Conservation (phyloP, 345 rosid genomes). For the Citrus medica region DNA sequence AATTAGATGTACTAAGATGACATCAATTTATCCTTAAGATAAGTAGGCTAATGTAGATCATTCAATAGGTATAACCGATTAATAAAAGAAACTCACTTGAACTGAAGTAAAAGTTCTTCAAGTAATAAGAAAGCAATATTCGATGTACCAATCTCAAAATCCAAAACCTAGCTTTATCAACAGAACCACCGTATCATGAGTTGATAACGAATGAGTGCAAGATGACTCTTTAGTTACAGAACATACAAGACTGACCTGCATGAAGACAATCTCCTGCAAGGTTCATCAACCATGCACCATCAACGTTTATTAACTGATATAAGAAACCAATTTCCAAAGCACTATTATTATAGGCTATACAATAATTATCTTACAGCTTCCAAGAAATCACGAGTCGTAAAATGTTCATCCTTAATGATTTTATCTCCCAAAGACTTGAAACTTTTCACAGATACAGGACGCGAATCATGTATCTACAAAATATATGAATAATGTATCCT, state of each 20-base stretch:
- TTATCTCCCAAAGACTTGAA: slow-evolving; percentile 54
- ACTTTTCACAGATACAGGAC: slow-evolving; percentile 43
- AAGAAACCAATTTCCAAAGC: not conserved
- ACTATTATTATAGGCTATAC: not conserved
- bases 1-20: not conserved
- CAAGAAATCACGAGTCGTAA: slow-evolving; percentile 54
- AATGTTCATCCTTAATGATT: slow-evolving; percentile 63
- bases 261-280: slow-evolving; percentile 58
- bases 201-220: not conserved
- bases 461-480: slow-evolving; percentile 51
- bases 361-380: slow-evolving; percentile 58
- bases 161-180: slow-evolving; percentile 35
- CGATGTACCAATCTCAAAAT: slow-evolving; percentile 62
- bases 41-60: not conserved
- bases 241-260: slow-evolving; percentile 46
- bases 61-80: not conserved
- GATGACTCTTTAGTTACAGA: not conserved
- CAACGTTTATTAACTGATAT: too few species aligned
- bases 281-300: slow-evolving; percentile 7
- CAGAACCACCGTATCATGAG: not conserved
- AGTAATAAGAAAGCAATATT: slow-evolving; percentile 49
- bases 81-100: slow-evolving; percentile 35
- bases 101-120: slow-evolving; percentile 52
- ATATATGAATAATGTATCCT: not conserved
- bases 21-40: not conserved